Evolutionary conservation across 768 basidiomycete species (phyloP), one percentile per base, ranked within the genome.

Genomic region (Auricularia auricula-judae): DNA sequence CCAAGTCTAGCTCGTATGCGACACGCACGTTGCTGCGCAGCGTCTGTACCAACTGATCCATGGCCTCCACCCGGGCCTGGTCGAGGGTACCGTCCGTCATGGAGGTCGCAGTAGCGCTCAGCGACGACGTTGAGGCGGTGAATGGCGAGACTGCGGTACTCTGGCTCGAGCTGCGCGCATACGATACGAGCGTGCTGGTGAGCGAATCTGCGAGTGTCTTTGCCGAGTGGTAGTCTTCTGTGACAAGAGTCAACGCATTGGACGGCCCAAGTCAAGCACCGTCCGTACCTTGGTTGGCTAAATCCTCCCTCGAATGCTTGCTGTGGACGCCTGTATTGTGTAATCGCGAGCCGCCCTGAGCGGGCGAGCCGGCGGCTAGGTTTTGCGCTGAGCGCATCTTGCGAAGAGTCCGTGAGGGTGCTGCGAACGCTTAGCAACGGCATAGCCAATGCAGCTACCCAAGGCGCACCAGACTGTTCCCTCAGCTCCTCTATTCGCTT

Each of bases 1-100:
- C 74, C 5, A 90, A 75, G 60, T 84, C 82, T 18, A 94, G 69
- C 70, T 93, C 88, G 70, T 87, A 91, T 61, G 87, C 81, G 23
- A 97, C 87, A 14, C 89, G 82, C 54, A 89, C 72, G 68, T 87
- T 86, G 29, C 85, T 81, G 68, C 86, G 86, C 1, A 95, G 75
- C 23, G 87, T 80, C 47, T 76, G 77, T 33, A 86, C 85, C 3
- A 95, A 74, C 67, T 81, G 82, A 3, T 80, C 78, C 82, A 93
- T 86, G 12, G 81, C 71, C 23, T 87, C 86, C 29, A 87, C 79
- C 61, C 86, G 76, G 59, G 82, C 76, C n/a, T 76, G 78, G 68
- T 85, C 85, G 11, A 76, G 65, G 44, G 86, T 85, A 62, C 42
- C 42, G 53, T 67, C 67, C 4, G 47, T 47, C 43, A 64, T 11